phyloP scores from a whole-genome alignment of 2,329 filamentous ascomycete genomes.

The Exophiala dermatitidis region DNA sequence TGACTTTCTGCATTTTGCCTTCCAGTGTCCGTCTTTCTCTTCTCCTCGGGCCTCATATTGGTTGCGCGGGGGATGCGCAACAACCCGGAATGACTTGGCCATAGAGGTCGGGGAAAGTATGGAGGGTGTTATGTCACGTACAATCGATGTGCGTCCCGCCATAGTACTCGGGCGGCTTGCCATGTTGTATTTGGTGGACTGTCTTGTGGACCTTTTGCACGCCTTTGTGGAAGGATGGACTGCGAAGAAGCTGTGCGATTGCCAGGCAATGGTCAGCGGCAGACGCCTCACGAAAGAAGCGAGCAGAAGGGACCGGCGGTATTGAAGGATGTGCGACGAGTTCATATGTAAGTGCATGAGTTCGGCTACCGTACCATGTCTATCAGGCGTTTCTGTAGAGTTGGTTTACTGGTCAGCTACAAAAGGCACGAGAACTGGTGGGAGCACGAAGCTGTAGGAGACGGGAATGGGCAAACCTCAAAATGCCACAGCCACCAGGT shows the following conservation, averaged over 20 bases:
- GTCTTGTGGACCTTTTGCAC: slow-evolving; percentile 39
- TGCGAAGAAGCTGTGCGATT: slow-evolving; percentile 33
- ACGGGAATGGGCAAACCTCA: slow-evolving; percentile 18
- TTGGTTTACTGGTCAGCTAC: slow-evolving; percentile 5
- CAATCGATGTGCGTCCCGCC: slow-evolving; percentile 38
- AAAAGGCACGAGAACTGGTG: neutral
- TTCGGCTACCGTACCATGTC: slow-evolving; percentile 8
- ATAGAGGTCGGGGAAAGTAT: neutral
- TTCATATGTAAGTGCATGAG: slow-evolving; percentile 5
- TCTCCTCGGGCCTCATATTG: slow-evolving; percentile 1
- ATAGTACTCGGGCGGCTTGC: slow-evolving; percentile 38
- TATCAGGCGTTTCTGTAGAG: slow-evolving; percentile 17
- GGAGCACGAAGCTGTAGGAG: neutral
- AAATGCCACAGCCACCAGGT: slow-evolving; percentile 24
- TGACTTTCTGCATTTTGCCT: neutral
- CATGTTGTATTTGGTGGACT: slow-evolving; percentile 37
- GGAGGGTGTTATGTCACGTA: slow-evolving; percentile 17
- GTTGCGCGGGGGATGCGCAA: neutral
- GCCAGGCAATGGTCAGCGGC: too few species aligned
- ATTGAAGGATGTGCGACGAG: too few species aligned
- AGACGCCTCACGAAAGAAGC: too few species aligned
- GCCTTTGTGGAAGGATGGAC: slow-evolving; percentile 39
- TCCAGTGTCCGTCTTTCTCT: neutral
- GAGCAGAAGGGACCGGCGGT: too few species aligned
- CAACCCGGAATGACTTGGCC: too few species aligned